Percentiles rank a stretch among this genome's conserved stretches.
Conservation (phyloP, 192 early-diverging fungal genomes). For the Gigaspora rosea region DNA sequence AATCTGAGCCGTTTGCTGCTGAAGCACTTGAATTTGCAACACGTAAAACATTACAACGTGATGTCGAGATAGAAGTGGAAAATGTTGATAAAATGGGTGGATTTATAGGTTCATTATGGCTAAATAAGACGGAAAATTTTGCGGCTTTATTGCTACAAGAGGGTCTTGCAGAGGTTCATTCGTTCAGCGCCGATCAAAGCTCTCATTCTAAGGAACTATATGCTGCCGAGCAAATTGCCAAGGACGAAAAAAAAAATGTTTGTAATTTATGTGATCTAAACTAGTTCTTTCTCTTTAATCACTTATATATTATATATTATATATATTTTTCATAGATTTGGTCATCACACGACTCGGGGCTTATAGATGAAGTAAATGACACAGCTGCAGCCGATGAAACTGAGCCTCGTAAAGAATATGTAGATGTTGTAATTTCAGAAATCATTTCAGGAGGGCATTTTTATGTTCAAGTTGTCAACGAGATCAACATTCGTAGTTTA, state of each 20-base stretch:
- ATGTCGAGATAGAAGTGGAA: constrained; percentile 91
- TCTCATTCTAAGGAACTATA: constrained; percentile 68
- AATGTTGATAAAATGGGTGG: constrained; percentile 87
- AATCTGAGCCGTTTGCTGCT: constrained; percentile 81
- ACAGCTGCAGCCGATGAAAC: constrained; percentile 37
- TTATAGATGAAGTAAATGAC: constrained; percentile 49
- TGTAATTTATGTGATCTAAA: constrained; percentile 45
- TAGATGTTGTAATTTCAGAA: constrained; percentile 74
- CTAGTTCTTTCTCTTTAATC: not conserved
- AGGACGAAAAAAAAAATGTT: constrained; percentile 65
- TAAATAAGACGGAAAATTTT: constrained; percentile 66
- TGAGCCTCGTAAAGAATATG: constrained; percentile 67
- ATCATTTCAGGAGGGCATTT: constrained; percentile 59
- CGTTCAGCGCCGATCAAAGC: constrained; percentile 29
- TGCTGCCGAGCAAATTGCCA: constrained; percentile 78
- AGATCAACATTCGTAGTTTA: constrained; percentile 58
- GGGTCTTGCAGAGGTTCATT: constrained; percentile 82
- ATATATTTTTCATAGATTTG: constrained; percentile 34
- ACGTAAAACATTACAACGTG: constrained; percentile 78
- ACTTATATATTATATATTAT: not conserved
- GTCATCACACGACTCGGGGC: constrained; percentile 47
- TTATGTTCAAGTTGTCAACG: constrained; percentile 65
- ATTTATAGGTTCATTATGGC: constrained; percentile 88
- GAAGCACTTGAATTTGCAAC: constrained; percentile 77
- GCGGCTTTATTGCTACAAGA: constrained; percentile 72